These are phyloP conservation scores for Cystoisospora suis DNA, from an alignment of 169 alveolate species.

Conservation along the genomic window DNA sequence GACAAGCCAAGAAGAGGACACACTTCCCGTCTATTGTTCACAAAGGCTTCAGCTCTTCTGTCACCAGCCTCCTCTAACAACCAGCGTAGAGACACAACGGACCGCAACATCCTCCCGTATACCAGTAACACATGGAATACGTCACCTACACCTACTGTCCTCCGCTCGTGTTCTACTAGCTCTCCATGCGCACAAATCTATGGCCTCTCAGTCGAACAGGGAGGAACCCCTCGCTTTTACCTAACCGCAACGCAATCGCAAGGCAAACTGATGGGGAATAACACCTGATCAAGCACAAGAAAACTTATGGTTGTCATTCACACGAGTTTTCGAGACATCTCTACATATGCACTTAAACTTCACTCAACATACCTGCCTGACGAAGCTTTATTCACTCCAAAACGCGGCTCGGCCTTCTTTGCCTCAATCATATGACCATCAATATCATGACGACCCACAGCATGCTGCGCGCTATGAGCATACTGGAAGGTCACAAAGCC, in stretches of 20 bases:
- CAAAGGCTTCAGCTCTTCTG: too few relatives aligned
- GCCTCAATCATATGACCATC: slow-evolving; percentile 25
- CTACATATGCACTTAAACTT: background rate
- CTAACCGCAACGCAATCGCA: background rate
- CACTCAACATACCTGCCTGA: background rate
- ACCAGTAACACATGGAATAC: background rate
- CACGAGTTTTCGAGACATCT: background rate
- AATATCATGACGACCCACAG: slow-evolving; percentile 3
- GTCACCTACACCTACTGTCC: background rate
- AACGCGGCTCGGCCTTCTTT: slow-evolving; percentile 27
- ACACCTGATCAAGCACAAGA: background rate
- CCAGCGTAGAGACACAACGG: background rate
- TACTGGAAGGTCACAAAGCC: slow-evolving; percentile 79
- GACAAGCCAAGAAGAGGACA: too few relatives aligned
- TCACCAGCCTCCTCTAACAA: too few relatives aligned
- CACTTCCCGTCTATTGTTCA: too few relatives aligned
- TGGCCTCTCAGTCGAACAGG: background rate
- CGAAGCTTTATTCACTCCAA: background rate
- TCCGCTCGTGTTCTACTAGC: background rate
- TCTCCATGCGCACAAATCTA: background rate
- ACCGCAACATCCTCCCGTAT: background rate
- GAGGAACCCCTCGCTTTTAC: background rate
- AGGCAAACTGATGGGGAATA: background rate
- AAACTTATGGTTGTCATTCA: background rate
- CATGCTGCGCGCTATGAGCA: slow-evolving; percentile 11